These are phyloP conservation scores for Pythium diclinum DNA, from an alignment of 352 stramenopile species.

Conservation along the genomic window DNA sequence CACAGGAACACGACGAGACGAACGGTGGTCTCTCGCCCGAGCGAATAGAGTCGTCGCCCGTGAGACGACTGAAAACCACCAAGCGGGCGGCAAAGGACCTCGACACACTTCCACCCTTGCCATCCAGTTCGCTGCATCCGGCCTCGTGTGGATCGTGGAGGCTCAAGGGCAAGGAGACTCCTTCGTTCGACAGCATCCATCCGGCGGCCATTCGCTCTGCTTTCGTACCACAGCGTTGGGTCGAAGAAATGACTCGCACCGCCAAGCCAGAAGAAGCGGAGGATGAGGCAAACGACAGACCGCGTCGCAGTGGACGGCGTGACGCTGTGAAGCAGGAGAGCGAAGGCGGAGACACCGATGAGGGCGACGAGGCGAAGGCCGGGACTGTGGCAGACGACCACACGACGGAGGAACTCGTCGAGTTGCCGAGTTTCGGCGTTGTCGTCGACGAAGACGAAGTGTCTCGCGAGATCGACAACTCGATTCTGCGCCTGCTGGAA, in stretches of 20 bases:
- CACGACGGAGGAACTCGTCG: slow-evolving; percentile 6
- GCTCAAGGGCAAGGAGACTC: slow-evolving; percentile 45
- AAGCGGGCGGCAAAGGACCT: slow-evolving; percentile 33
- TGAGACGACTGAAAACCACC: slow-evolving; percentile 7
- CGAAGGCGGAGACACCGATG: background rate
- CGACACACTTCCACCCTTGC: slow-evolving; percentile 38
- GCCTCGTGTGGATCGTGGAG: slow-evolving; percentile 65
- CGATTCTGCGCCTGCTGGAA: slow-evolving; percentile 48
- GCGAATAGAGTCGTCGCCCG: slow-evolving; percentile 9
- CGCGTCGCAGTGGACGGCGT: slow-evolving; percentile 16
- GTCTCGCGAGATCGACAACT: slow-evolving; percentile 45
- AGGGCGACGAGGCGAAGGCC: slow-evolving; percentile 8
- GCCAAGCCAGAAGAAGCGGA: background rate
- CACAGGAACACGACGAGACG: background rate
- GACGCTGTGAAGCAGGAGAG: slow-evolving; percentile 2
- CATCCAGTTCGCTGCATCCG: slow-evolving; percentile 43
- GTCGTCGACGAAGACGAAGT: slow-evolving; percentile 79
- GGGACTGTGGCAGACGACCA: background rate
- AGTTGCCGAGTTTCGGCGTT: slow-evolving; percentile 38
- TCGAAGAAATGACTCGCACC: slow-evolving; percentile 10
- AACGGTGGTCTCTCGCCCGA: background rate
- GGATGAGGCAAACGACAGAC: background rate
- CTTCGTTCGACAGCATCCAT: slow-evolving; percentile 17
- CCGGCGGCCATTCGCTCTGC: slow-evolving; percentile 9
- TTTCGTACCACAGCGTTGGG: slow-evolving; percentile 15